These are phyloP conservation scores for Daldinia vernicosa DNA, from an alignment of 495 filamentous ascomycete species.

Conservation along the genomic window DNA sequence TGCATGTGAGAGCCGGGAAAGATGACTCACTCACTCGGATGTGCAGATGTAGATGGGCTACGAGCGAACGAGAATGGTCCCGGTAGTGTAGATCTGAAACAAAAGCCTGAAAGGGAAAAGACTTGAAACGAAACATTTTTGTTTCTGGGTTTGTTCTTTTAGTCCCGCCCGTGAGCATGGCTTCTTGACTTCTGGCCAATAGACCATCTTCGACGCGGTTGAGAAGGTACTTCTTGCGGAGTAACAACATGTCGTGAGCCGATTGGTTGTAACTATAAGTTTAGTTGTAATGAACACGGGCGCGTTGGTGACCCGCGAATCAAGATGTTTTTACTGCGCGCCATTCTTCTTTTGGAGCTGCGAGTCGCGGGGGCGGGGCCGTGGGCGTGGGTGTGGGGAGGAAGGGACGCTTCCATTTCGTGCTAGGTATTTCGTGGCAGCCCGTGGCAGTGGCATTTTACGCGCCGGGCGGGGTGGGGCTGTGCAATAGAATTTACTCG, in stretches of 20 bases:
- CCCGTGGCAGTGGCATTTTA: conserved; percentile 10
- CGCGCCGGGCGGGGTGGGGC: conserved; percentile 23
- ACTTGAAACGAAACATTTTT: conserved; percentile 41
- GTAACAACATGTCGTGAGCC: conserved; percentile 10
- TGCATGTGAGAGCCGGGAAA: conserved; percentile 32
- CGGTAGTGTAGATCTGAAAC: conserved; percentile 37
- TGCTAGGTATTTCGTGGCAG: background rate
- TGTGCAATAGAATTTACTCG: conserved; percentile 10
- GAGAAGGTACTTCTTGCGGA: conserved; percentile 23
- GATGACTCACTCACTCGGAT: conserved; percentile 33
- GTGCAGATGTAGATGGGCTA: conserved; percentile 6
- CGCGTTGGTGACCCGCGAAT: conserved; percentile 14
- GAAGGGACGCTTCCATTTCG: background rate
- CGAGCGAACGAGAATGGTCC: conserved; percentile 35
- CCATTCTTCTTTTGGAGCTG: background rate
- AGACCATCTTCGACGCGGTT: conserved; percentile 26
- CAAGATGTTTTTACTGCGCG: background rate
- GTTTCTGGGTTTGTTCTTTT: conserved; percentile 5
- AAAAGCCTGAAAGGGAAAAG: conserved; percentile 15
- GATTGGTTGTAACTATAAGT: conserved; percentile 14
- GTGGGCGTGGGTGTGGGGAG: background rate
- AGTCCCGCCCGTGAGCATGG: background rate
- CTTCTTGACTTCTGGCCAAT: conserved; percentile 20
- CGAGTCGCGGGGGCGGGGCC: conserved; percentile 14
- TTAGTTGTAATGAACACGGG: background rate